Percentiles rank a stretch among this genome's conserved stretches.
Conservation (phyloP, 2,329 filamentous ascomycete genomes). For the Penicillium sp. region DNA sequence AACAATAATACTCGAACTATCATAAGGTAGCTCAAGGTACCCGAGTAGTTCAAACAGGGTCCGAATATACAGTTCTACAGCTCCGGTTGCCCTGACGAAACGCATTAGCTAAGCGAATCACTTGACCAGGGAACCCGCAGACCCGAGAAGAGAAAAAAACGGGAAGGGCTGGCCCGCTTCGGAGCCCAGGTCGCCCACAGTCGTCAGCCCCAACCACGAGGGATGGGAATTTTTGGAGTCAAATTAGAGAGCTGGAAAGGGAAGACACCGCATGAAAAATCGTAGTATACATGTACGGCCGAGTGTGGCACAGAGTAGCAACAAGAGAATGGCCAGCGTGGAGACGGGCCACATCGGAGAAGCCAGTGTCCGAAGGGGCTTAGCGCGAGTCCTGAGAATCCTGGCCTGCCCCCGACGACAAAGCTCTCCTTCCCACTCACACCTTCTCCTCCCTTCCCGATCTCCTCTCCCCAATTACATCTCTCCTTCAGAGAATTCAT, state of each 20-base stretch:
- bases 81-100: slow-evolving; percentile 36
- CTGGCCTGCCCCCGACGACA: slow-evolving; percentile 39
- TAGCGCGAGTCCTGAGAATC: slow-evolving; percentile 42
- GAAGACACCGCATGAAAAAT: background rate
- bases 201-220: background rate
- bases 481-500: slow-evolving; percentile 42
- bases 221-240: slow-evolving; percentile 11
- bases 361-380: slow-evolving; percentile 39
- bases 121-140: slow-evolving; percentile 33
- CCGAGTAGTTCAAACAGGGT: background rate
- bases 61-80: background rate
- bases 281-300: background rate
- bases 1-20: background rate
- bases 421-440: slow-evolving; percentile 44
- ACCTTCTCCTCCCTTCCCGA: slow-evolving; percentile 39
- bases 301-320: background rate
- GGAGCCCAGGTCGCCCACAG: slow-evolving; percentile 3
- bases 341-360: slow-evolving; percentile 41
- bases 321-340: slow-evolving; percentile 16
- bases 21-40: background rate
- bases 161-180: slow-evolving; percentile 28
- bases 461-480: slow-evolving; percentile 42
- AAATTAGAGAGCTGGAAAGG: slow-evolving; percentile 1
- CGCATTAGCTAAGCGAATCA: slow-evolving; percentile 33
- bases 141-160: slow-evolving; percentile 39